phyloP scores from a whole-genome alignment of 371 early-diverging fungal species.

The Mucor velutinosus region DNA sequence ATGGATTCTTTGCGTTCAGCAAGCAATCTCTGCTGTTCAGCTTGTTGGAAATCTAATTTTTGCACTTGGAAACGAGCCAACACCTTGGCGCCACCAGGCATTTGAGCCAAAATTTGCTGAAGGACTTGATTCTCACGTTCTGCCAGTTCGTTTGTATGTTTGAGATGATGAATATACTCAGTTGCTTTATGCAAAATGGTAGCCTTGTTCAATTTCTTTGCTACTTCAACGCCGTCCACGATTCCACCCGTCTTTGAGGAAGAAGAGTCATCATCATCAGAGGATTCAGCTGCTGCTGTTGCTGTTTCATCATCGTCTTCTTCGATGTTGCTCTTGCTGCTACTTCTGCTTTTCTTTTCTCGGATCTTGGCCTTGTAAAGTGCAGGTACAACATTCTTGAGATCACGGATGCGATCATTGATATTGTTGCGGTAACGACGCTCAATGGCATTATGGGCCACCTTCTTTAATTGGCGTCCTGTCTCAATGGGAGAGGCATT shows the following conservation, averaged over 20 bases:
- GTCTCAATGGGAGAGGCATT: not conserved
- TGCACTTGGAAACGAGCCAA: slow-evolving; percentile 30
- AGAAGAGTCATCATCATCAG: slow-evolving; percentile 43
- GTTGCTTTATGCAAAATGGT: slow-evolving; percentile 83
- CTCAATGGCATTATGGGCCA: slow-evolving; percentile 91
- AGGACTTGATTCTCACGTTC: slow-evolving; percentile 54
- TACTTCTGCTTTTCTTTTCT: slow-evolving; percentile 20
- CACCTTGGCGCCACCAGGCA: slow-evolving; percentile 55
- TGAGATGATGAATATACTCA: slow-evolving; percentile 80
- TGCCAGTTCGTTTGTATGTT: slow-evolving; percentile 51
- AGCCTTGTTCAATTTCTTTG: slow-evolving; percentile 85
- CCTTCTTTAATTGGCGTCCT: slow-evolving; percentile 61
- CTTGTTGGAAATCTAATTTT: slow-evolving; percentile 23
- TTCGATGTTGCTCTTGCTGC: not conserved
- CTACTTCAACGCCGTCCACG: slow-evolving; percentile 64
- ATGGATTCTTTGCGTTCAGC: slow-evolving; percentile 30
- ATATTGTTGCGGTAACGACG: slow-evolving; percentile 89
- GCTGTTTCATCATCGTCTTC: slow-evolving; percentile 36
- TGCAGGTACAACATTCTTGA: slow-evolving; percentile 82
- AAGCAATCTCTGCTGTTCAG: slow-evolving; percentile 21
- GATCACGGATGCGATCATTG: slow-evolving; percentile 84
- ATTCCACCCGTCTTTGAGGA: slow-evolving; percentile 34
- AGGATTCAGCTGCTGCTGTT: slow-evolving; percentile 32
- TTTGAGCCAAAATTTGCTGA: slow-evolving; percentile 47
- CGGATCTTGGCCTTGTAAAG: slow-evolving; percentile 53